Conservation (phyloP, 2,329 filamentous ascomycete genomes). For the Botrytis deweyae region DNA sequence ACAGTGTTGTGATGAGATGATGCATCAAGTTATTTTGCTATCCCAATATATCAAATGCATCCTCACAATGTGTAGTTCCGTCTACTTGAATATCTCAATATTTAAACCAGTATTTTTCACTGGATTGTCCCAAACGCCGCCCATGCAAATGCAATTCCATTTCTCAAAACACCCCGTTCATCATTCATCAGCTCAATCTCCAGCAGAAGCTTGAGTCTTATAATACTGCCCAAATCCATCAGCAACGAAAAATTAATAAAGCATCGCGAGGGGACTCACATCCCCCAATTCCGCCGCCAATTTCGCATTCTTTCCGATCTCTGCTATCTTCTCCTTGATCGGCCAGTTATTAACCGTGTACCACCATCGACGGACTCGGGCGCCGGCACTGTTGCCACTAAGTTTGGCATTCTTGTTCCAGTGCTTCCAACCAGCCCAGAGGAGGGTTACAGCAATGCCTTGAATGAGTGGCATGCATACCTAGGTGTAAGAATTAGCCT, state of each 20-base stretch:
- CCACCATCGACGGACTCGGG: conserved; percentile 86
- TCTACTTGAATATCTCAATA: background rate
- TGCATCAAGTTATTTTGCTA: background rate
- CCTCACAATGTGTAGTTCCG: background rate
- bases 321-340: conserved; percentile 48
- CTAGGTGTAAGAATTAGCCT: conserved; percentile 44
- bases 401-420: conserved; percentile 82
- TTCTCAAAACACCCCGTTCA: conserved; percentile 17
- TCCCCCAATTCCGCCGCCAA: conserved; percentile 45
- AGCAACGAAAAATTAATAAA: conserved; percentile 31
- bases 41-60: background rate
- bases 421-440: conserved; percentile 81
- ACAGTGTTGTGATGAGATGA: background rate
- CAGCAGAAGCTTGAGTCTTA: conserved; percentile 31
- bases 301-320: conserved; percentile 33
- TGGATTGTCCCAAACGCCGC: conserved; percentile 17
- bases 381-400: conserved; percentile 73
- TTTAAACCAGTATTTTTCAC: conserved; percentile 3
- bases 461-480: conserved; percentile 84
- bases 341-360: conserved; percentile 91
- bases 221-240: conserved; percentile 35
- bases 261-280: conserved; percentile 37
- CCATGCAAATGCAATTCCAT: conserved; percentile 1
- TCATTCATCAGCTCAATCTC: conserved; percentile 26
- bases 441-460: conserved; percentile 84